A percentile compares a stretch with the other conserved stretches of the same genome.
phyloP scores from a whole-genome alignment of 805 yeast species.

The Myxozyma sirexii region DNA sequence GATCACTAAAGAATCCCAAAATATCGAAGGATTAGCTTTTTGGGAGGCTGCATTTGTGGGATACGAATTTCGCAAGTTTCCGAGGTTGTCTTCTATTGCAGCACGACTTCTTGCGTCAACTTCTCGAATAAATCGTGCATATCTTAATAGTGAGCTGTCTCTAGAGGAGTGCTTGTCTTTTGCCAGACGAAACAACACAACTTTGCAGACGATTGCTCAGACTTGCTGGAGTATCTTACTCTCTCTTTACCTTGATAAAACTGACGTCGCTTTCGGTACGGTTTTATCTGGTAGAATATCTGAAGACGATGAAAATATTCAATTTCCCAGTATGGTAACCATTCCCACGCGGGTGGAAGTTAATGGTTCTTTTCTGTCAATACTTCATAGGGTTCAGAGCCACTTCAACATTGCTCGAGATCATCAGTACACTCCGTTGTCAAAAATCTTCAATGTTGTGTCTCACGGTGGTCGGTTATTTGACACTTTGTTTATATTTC shows the following conservation, averaged over 20 bases:
- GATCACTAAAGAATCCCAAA: slow-evolving; percentile 1
- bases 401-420: neutral
- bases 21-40: neutral
- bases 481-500: slow-evolving; percentile 35
- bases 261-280: slow-evolving; percentile 34
- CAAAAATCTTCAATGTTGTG: slow-evolving; percentile 1
- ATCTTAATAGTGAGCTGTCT: neutral
- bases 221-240: slow-evolving; percentile 26
- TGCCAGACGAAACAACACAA: slow-evolving; percentile 14
- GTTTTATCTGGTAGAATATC: slow-evolving; percentile 33
- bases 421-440: slow-evolving; percentile 19
- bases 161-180: neutral
- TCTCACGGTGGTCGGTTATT: slow-evolving; percentile 22
- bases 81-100: neutral
- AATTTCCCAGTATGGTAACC: slow-evolving; percentile 35
- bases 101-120: neutral
- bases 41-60: slow-evolving; percentile 7
- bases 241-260: slow-evolving; percentile 19
- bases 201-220: slow-evolving; percentile 30
- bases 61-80: neutral
- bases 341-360: slow-evolving; percentile 18
- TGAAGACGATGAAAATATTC: slow-evolving; percentile 25
- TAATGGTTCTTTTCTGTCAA: slow-evolving; percentile 8
- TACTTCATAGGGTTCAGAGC: slow-evolving; percentile 17
- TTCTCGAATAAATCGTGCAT: slow-evolving; percentile 2